Percentiles rank a stretch among this genome's conserved stretches.
phyloP scores from a whole-genome alignment of 2,329 filamentous ascomycete species.

The Clonostachys rhizophaga region DNA sequence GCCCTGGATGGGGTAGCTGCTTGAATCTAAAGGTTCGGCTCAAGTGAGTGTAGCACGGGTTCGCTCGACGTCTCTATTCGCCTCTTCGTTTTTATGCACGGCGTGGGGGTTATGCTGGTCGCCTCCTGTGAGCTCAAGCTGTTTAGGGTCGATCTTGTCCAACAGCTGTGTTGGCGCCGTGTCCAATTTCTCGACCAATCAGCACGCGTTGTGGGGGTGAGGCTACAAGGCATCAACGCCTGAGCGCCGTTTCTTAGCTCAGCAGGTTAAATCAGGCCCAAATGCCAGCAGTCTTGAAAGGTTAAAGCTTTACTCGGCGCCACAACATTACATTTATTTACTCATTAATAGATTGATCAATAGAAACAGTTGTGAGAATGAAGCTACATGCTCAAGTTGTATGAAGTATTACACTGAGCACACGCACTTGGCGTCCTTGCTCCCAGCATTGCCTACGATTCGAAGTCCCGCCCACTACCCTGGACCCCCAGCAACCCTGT shows the following conservation, averaged over 20 bases:
- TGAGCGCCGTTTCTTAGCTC: no score
- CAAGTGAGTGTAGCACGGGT: no score
- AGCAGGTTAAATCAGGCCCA: no score
- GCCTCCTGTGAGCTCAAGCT: background rate
- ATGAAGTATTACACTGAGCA: no score
- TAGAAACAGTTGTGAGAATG: background rate
- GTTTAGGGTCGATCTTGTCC: background rate
- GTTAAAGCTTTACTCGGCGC: background rate
- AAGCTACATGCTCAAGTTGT: background rate
- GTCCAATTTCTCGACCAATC: slow-evolving; percentile 15
- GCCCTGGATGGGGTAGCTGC: background rate
- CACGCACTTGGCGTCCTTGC: no score
- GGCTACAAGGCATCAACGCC: slow-evolving; percentile 30
- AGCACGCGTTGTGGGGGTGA: slow-evolving; percentile 12
- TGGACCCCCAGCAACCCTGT: no score
- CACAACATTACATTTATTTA: background rate
- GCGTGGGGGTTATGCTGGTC: background rate
- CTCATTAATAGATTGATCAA: background rate
- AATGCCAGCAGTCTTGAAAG: no score
- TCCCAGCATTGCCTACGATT: no score
- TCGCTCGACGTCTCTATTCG: background rate
- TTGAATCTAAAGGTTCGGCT: background rate
- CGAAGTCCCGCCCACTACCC: no score
- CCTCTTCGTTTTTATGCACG: background rate
- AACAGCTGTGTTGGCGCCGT: background rate